Base-by-base conservation (phyloP, 1,284 basidiomycete species). In the Leccinum pachyderme region DNA sequence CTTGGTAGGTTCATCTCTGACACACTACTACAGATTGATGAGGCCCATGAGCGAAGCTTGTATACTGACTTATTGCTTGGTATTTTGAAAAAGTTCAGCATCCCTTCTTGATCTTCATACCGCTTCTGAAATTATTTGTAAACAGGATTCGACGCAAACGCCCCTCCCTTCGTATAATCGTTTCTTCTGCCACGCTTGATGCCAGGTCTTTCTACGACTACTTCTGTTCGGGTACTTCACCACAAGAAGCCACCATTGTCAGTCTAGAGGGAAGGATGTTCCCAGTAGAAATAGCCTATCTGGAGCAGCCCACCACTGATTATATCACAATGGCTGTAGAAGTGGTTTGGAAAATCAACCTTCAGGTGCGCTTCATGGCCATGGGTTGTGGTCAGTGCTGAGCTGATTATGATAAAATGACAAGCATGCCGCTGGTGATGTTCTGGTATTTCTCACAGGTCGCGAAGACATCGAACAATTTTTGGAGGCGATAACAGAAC, bases 131-230 rank as follows among this genome's bases (percentile, higher is more conserved):
- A 25, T 37, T 3, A 29, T 47, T 27, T 18, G 6, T 35, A 32
- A 12, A 8, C 61, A 92, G 92, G 67, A 95, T 99, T 54, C 87
- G 91, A 44, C 82, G 86, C 53, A 95, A 96, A 69, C 82, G 96
- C 44, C 91, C 93, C 2, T 87, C 90, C 7, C 81, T 99, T 45
- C 82, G 97, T 24, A 77, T 99, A 25, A 87, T 99, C 44, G 86
- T 99, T 32, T 95, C 95, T 3, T 97, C 95, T 5, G 97, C 97
- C 2, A 99, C 96, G 1, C 83, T 98, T 22, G 95, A 98, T 70
- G 96, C 94, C 35, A 81, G 85, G 47, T 83, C 87, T 11, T 94
- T 99, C 63, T 74, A 89, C 39, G 87, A 96, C 52, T 98, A 95
- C 72, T 98, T 98, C 73, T 86, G 86, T 43, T 75, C 77, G 11